These are phyloP conservation scores for Chytriomyces confervae DNA, from an alignment of 192 early-diverging fungal genomes.

Conservation along the genomic window DNA sequence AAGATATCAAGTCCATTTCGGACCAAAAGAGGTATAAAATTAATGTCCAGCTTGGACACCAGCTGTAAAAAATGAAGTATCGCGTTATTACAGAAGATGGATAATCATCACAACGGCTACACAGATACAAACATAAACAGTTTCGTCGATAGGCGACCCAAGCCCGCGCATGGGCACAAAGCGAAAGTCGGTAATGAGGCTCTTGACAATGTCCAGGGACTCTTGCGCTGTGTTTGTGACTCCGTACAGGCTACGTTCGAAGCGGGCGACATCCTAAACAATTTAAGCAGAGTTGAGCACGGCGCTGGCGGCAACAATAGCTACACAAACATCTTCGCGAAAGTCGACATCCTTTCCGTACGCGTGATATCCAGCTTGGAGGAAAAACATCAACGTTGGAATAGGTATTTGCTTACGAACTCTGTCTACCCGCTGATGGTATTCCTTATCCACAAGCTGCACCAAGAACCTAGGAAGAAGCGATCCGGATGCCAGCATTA, in stretches of 20 bases:
- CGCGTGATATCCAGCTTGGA: slow-evolving; percentile 39
- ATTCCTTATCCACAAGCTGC: slow-evolving; percentile 52
- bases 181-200: slow-evolving; percentile 34
- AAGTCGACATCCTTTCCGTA: slow-evolving; percentile 47
- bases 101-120: not conserved
- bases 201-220: slow-evolving; percentile 31
- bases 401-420: slow-evolving; percentile 28
- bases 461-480: slow-evolving; percentile 46
- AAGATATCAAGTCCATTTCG: slow-evolving; percentile 47
- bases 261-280: slow-evolving; percentile 48
- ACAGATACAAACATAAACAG: slow-evolving; percentile 34
- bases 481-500: slow-evolving; percentile 38
- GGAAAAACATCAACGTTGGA: slow-evolving; percentile 43
- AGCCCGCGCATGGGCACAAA: slow-evolving; percentile 48
- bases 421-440: slow-evolving; percentile 44
- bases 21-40: slow-evolving; percentile 37
- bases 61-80: slow-evolving; percentile 11
- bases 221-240: slow-evolving; percentile 22
- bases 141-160: slow-evolving; percentile 53
- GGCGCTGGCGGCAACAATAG: not conserved
- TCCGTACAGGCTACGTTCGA: slow-evolving; percentile 47
- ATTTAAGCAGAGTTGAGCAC: slow-evolving; percentile 1
- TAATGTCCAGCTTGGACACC: slow-evolving; percentile 47
- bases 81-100: not conserved
- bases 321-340: slow-evolving; percentile 47